Base-by-base conservation (phyloP, 257 asterid species). In the Vinca minor region DNA sequence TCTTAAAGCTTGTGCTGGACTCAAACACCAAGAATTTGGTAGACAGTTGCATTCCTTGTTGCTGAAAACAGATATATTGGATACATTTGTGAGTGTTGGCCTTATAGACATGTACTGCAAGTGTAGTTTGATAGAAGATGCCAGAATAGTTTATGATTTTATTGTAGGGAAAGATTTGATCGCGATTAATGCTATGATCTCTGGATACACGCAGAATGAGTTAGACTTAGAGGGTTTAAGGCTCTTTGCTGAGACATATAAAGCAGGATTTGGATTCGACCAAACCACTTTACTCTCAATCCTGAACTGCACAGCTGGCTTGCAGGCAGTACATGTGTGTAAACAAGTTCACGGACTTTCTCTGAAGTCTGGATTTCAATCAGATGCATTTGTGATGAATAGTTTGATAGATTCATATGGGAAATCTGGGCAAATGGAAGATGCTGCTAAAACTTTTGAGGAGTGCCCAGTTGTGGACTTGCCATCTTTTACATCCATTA, bases 61-160 rank as follows among this genome's bases (percentile, higher is more conserved):
- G 81, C 69, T 86, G 49, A 86, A 82, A 67, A 72, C 76, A 81
- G 82, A 79, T 20, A 62, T 54, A 55, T 71, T 46, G 60, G 93
- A 88, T 70, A 80, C 84, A 4, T 86, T 82, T 69, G 82, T 86
- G 45, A 65, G 65, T n/a, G 95, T 81, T 59, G 85, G 88, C 65
- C 85, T 86, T 29, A 72, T 88, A 53, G 93, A 84, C 75, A 86
- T 86, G 96, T 88, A 88, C 54, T 67, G 85, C 77, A 86, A 88
- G 80, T 84, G 93, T 72, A 60, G 67, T 58, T 50, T 78, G 59
- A 63, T 77, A 72, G 69, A 77, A 28, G 72, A 81, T 68, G 95
- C 93, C 0, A 47, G 62, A 49, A 20, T 56, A 57, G 71, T 81
- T 72, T 84, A 84, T 71, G 73, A 55, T 59, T 59, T 57, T 71